Base-by-base conservation (phyloP, 768 basidiomycete species). In the Agrocybe praecox region DNA sequence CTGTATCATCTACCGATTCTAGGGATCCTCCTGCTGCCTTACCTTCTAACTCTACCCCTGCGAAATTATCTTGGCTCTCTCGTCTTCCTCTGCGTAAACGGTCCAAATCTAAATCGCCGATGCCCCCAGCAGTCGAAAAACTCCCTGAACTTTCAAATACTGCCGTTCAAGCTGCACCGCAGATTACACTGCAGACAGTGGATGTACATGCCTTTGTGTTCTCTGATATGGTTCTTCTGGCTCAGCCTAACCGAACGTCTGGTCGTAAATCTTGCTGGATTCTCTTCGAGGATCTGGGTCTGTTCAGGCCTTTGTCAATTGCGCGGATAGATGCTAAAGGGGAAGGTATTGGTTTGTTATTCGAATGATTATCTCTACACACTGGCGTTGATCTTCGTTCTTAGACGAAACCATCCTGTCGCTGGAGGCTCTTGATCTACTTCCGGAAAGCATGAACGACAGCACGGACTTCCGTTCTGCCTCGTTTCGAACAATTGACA, bases 201-300 rank as follows among this genome's bases (percentile, higher is more conserved):
- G 60, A 65, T 57, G 65, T 75, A 17, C 73, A 73, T 58, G 74
- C 67, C 36, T 76, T 79, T 53, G 79, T 90, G 14, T 91, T 93
- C 70, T 83, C 83, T 17, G 91, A 94, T 67, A 55, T 93, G 29
- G 67, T 90, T 47, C 62, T 93, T n/a, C 67, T 92, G 24, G 80
- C 84, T 17, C 72, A 72, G 21, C 72, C 75, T n/a, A 58, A 57
- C 1, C 59, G 55, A 17, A 56, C 67, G 36, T 51, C 59, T 29
- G 62, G 56, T 23, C 52, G 60, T 21, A 62, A 65, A 23, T 47
- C 65, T 17, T 58, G 60, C 51, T 68, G 67, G 70, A 58, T 58
- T 43, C 61, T 71, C 57, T 61, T 71, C 21, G 67, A 71, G 8
- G 72, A 60, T 58, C 72, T 62, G 67, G 85, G 79, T 65, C 66